These are phyloP conservation scores for Mycena haematopus DNA, from an alignment of 768 basidiomycete genomes.

Conservation along the genomic window DNA sequence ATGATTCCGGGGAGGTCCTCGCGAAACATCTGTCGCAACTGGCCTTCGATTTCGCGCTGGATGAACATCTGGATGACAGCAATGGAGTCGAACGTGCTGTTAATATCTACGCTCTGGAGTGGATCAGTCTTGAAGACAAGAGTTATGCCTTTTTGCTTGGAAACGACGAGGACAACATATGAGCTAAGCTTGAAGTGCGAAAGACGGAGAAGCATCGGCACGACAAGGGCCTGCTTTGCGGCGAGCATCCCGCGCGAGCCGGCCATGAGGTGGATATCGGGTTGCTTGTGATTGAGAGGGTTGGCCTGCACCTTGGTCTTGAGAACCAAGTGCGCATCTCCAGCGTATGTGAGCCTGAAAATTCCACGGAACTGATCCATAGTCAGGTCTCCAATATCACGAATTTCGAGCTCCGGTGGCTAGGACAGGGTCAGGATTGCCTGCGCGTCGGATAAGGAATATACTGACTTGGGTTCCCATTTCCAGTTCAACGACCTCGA, in stretches of 20 bases:
- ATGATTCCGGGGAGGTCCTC: constrained; percentile 98
- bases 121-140: constrained; percentile 99
- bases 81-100: constrained; percentile 96
- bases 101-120: constrained; percentile 96
- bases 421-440: constrained; percentile 38
- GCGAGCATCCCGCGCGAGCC: constrained; percentile 89
- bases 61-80: constrained; percentile 98
- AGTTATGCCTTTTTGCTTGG: constrained; percentile 97
- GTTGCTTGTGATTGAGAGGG: constrained; percentile 91
- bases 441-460: constrained; percentile 5
- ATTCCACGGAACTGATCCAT: constrained; percentile 96
- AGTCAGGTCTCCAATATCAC: constrained; percentile 97
- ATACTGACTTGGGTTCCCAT: constrained; percentile 91
- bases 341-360: constrained; percentile 92
- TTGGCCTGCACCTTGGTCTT: constrained; percentile 98
- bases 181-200: constrained; percentile 95
- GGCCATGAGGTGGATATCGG: constrained; percentile 86
- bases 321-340: constrained; percentile 88
- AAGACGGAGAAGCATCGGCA: constrained; percentile 96
- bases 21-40: constrained; percentile 96
- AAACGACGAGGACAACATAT: constrained; percentile 97
- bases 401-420: constrained; percentile 97
- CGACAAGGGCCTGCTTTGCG: constrained; percentile 93
- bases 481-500: constrained; percentile 97
- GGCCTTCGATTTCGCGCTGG: constrained; percentile 96